Base-by-base conservation (phyloP, 129 eudicot genomes). In the Arctium lappa region DNA sequence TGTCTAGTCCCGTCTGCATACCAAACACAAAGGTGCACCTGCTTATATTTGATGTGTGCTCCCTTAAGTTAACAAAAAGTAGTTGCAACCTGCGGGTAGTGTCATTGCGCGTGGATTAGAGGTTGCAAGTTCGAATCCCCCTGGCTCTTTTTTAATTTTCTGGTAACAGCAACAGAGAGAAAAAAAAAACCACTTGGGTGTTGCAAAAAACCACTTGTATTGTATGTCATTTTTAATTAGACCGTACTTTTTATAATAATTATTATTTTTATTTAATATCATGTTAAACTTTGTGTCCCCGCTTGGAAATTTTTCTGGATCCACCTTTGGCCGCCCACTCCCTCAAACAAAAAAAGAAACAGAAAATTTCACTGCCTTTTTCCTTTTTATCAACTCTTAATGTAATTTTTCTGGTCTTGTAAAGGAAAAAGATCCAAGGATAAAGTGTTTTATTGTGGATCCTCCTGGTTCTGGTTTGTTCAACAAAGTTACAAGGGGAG, bases 381-480 rank as follows among this genome's bases (percentile, higher is more conserved):
- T 65, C 38, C 2, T 9, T 27, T 29, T 13, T 48, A 42, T 1
- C 7, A 46, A 84, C 33, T 6, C 33, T 27, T 79, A 18, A 69
- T 72, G 12, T 65, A 36, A 79, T 65, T 60, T 79, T 70, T 34
- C 0, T 36, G 6, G 34, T 75, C 31, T 39, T 88, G 32, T 30
- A 82, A 87, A 94, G 99, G 97, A 91, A 79, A 91, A 89, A 72
- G 87, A 95, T 77, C 72, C 97, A 33, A 85, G 81, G 31, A 88
- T 93, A 60, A 91, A 93, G 86, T 93, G 99, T 86, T 95, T 85
- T 79, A 92, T 95, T 29, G 88, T 95, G 69, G 99, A 95, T 77
- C 99, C 99, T 65, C 99, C 98, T 36, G 99, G 99, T 76, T 95
- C 99, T 80, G 99, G 99, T 81, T 86, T 95, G 88, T 95, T 81